phyloP scores from a whole-genome alignment of 768 basidiomycete species.

The Austroboletus festivus region DNA sequence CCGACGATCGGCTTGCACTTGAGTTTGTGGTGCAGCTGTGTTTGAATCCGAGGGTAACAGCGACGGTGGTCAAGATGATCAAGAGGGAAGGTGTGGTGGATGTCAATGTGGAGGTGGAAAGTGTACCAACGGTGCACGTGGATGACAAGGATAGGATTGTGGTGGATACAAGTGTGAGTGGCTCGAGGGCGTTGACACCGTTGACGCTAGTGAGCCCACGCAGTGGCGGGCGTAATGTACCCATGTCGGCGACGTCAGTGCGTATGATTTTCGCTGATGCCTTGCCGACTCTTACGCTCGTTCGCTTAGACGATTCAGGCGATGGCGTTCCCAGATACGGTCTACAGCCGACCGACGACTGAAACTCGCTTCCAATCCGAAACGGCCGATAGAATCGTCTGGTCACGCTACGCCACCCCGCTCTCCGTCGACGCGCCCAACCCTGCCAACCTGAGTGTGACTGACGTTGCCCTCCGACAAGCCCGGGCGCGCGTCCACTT shows the following conservation, averaged over 20 bases:
- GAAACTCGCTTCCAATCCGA: slow-evolving; percentile 69
- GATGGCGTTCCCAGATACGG: slow-evolving; percentile 52
- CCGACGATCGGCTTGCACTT: slow-evolving; percentile 86
- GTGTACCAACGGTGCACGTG: slow-evolving; percentile 23
- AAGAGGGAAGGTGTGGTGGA: slow-evolving; percentile 52
- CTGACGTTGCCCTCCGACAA: no score
- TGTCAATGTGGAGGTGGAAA: slow-evolving; percentile 19
- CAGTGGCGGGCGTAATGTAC: no score
- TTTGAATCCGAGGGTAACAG: slow-evolving; percentile 59
- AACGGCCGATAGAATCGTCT: slow-evolving; percentile 77
- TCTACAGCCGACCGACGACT: slow-evolving; percentile 65
- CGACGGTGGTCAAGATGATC: slow-evolving; percentile 68
- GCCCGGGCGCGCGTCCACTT: slow-evolving; percentile 68
- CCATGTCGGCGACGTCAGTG: no score
- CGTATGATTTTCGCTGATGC: no score
- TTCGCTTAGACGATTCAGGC: no score
- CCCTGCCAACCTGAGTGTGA: no score
- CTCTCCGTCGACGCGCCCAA: slow-evolving; percentile 8
- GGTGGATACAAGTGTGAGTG: no score
- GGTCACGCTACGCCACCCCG: slow-evolving; percentile 56
- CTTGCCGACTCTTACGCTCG: no score
- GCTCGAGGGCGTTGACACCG: no score
- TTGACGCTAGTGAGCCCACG: no score
- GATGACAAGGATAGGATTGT: background rate
- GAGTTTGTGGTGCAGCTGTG: slow-evolving; percentile 85